These are phyloP conservation scores for Lanmaoa pseudosensibilis DNA, from an alignment of 768 basidiomycete species.

Conservation along the genomic window DNA sequence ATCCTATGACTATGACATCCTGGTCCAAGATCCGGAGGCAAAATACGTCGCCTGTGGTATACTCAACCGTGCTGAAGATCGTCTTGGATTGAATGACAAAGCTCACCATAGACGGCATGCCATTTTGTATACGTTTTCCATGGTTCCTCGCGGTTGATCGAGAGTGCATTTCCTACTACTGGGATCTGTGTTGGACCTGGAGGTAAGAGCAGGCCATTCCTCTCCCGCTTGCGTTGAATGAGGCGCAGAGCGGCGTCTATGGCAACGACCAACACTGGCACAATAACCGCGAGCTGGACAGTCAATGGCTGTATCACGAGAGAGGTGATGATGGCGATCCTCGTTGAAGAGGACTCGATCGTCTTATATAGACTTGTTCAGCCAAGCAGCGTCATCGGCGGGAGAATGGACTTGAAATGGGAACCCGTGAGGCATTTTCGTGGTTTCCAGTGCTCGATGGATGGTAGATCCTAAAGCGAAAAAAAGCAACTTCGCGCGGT, in stretches of 20 bases:
- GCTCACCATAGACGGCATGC: neutral
- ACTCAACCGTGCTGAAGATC: neutral
- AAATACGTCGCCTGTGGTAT: neutral
- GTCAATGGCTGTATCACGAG: neutral
- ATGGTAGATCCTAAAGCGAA: neutral
- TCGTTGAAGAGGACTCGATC: neutral
- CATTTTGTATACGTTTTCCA: neutral
- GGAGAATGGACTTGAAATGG: neutral
- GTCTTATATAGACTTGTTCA: neutral
- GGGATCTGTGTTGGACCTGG: neutral
- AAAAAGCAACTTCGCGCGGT: neutral
- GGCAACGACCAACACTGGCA: neutral
- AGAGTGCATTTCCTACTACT: neutral
- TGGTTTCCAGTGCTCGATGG: neutral
- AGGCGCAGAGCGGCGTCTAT: neutral
- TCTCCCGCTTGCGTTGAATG: neutral
- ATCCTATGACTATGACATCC: neutral
- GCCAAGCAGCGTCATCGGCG: neutral
- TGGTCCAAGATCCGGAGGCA: neutral
- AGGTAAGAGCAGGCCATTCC: neutral
- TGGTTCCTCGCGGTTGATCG: neutral
- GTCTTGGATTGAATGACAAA: too few relatives aligned
- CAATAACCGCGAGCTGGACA: neutral
- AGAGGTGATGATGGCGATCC: neutral
- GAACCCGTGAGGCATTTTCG: neutral